Percentiles rank a stretch among this genome's conserved stretches.
Conservation (phyloP, 768 basidiomycete species). For the Hysterangium stoloniferum region DNA sequence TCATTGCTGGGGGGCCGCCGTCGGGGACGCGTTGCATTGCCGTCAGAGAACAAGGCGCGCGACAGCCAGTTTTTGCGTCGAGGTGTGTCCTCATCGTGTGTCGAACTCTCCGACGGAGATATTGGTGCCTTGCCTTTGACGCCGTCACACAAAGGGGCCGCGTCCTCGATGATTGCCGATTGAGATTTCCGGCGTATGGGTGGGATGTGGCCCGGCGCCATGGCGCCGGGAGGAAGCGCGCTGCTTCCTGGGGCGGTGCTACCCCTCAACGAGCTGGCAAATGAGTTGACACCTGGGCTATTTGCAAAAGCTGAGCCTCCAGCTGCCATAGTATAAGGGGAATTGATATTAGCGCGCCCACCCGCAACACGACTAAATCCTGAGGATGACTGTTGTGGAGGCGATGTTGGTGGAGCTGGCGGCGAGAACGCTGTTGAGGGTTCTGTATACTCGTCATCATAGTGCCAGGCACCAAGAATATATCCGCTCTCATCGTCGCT, state of each 20-base stretch:
- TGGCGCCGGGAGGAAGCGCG: conserved; percentile 49
- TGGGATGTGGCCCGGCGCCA: conserved; percentile 35
- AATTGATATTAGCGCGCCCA: conserved; percentile 76
- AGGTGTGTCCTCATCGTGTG: background rate
- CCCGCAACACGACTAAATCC: conserved; percentile 87
- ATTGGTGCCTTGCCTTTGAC: too few species aligned
- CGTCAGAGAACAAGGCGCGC: background rate
- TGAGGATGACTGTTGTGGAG: conserved; percentile 27
- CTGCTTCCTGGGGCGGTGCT: conserved; percentile 18
- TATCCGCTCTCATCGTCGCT: conserved; percentile 72
- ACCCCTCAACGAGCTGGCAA: conserved; percentile 38
- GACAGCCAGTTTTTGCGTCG: background rate
- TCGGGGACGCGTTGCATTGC: background rate
- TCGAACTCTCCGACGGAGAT: background rate
- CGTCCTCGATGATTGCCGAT: conserved; percentile 75
- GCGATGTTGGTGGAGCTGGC: conserved; percentile 3
- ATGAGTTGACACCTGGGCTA: conserved; percentile 43
- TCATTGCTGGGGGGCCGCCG: background rate
- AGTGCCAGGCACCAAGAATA: conserved; percentile 94
- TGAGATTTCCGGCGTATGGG: conserved; percentile 76
- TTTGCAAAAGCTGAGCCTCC: conserved; percentile 25
- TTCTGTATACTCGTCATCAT: conserved; percentile 33
- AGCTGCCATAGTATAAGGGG: conserved; percentile 69
- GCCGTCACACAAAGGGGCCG: too few species aligned
- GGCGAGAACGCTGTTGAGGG: background rate